phyloP scores from a whole-genome alignment of 192 early-diverging fungal genomes.

The Coemansia sp. region DNA sequence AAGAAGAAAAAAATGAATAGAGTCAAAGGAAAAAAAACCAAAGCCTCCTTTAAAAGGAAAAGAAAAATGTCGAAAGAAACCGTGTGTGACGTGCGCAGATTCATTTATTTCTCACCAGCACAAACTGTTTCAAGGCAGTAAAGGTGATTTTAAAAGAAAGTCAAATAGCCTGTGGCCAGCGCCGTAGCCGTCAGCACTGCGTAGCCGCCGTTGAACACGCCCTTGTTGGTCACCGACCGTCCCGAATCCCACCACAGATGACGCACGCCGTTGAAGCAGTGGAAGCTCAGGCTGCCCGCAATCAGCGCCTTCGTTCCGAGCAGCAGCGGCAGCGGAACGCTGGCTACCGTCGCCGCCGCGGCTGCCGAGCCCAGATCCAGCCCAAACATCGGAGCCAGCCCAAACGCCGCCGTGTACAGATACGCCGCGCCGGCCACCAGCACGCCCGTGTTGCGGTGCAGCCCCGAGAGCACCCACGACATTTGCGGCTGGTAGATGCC shows the following conservation, averaged over 20 bases:
- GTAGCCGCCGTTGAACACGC: constrained; percentile 82
- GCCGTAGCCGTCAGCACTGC: constrained; percentile 64
- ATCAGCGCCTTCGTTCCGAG: constrained; percentile 71
- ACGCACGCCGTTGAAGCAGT: constrained; percentile 81
- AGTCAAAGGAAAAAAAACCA: not conserved
- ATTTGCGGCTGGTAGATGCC: constrained; percentile 90
- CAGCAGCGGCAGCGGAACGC: constrained; percentile 64
- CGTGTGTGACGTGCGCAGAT: not conserved
- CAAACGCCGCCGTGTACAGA: constrained; percentile 66
- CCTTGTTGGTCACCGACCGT: constrained; percentile 65
- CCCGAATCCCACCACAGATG: constrained; percentile 94
- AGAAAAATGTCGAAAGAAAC: not conserved
- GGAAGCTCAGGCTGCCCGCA: constrained; percentile 74
- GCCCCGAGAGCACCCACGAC: constrained; percentile 73
- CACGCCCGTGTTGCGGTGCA: constrained; percentile 76
- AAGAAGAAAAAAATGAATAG: no score
- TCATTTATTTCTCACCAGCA: not conserved
- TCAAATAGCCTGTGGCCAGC: constrained; percentile 56
- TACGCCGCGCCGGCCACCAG: constrained; percentile 69
- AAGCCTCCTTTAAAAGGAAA: not conserved
- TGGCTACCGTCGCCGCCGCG: constrained; percentile 63
- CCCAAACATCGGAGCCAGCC: constrained; percentile 60
- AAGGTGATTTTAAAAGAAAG: constrained; percentile 49
- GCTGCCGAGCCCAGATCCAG: constrained; percentile 64
- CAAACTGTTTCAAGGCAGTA: not conserved